Base-by-base conservation (phyloP, 2,329 filamentous ascomycete genomes). In the Cladosporium austrohemisphaericum region DNA sequence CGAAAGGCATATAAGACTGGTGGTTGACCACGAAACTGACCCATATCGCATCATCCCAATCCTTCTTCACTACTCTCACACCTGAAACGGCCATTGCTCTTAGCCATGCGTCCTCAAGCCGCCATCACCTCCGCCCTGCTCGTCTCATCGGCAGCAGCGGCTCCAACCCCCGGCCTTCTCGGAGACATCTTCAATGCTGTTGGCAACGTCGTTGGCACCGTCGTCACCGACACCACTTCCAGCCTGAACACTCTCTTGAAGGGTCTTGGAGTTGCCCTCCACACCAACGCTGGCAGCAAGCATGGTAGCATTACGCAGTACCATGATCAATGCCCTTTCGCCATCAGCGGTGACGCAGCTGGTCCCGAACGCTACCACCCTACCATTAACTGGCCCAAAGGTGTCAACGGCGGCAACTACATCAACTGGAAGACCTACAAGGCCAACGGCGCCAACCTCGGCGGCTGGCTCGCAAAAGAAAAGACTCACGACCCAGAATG, bases 401-500 rank as follows among this genome's bases (percentile, higher is more conserved):
- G 45, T 16, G 35, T 46, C 23, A 46, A 46, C 6, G 43, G 43
- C 10, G 43, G 32, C 43, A 52, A 53, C 3, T 58, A 52, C 37
- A 50, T 57, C 25, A 29, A 58, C 49, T 58, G 56, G 56, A 54
- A 47, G 33, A 55, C 55, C 7, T 58, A 52, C 53, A 52, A 52
- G 33, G 55, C 53, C 31, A 57, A 58, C 20, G 56, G 55, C 5
- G 56, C 50, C 26, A 58, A 67, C 4, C 60, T 68, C 13, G 64
- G 65, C 22, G 61, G 62, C 31, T 69, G 65, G 66, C 51, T 69
- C 7, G 58, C 55, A n/a, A 59, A 65, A 50, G 66, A 68, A 50
- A 47, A 52, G 3, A 46, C 32, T 8, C 57, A 61, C 22, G 64
- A 67, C 41, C 56, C 62, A 2, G 49, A 44, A 11, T 67, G 55